These are phyloP conservation scores for Gomphus bonarii DNA, from an alignment of 1,284 basidiomycete species.

Conservation along the genomic window DNA sequence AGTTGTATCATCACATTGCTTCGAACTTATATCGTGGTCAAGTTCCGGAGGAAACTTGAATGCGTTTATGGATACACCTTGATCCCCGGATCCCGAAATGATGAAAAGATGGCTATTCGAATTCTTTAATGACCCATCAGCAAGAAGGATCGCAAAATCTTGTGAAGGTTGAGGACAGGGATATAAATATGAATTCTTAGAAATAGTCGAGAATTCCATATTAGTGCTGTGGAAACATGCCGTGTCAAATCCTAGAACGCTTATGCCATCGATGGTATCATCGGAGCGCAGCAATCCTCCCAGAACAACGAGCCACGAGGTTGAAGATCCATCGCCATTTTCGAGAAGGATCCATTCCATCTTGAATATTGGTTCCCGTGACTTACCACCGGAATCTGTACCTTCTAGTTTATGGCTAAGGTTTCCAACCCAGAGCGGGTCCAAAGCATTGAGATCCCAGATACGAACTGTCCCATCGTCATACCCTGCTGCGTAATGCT, in stretches of 20 bases:
- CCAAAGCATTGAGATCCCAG: background rate
- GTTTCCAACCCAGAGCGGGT: background rate
- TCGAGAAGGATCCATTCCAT: conserved; percentile 56
- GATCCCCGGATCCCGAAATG: conserved; percentile 17
- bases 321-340: conserved; percentile 1
- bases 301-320: conserved; percentile 3
- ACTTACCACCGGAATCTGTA: conserved; percentile 13
- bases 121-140: background rate
- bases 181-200: background rate
- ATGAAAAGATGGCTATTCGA: conserved; percentile 22
- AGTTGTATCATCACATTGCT: background rate
- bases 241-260: background rate
- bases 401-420: background rate
- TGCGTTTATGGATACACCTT: conserved; percentile 25
- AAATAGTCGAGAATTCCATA: background rate
- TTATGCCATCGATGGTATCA: background rate
- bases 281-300: background rate
- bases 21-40: background rate
- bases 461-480: conserved; percentile 2
- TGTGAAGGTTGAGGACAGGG: background rate
- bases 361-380: conserved; percentile 81
- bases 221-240: background rate
- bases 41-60: conserved; percentile 30
- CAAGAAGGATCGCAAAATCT: conserved; percentile 1
- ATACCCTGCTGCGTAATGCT: conserved; percentile 5